phyloP scores from a whole-genome alignment of 306 rosid species.

The Sophora flavescens region DNA sequence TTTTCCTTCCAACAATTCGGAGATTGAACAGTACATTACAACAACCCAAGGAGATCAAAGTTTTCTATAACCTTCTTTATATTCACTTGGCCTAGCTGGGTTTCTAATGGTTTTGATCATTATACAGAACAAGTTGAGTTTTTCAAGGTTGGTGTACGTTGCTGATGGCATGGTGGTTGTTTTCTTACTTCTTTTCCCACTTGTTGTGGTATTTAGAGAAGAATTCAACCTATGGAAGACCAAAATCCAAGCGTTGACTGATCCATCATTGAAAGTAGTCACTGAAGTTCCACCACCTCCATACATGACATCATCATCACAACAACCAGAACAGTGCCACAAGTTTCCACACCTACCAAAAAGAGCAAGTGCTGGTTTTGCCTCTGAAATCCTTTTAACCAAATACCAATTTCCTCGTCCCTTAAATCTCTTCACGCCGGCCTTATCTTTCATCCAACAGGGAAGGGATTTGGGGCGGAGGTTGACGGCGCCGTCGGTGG shows the following conservation, averaged over 20 bases:
- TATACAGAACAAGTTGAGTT: constrained; percentile 50
- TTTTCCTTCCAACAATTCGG: constrained; percentile 62
- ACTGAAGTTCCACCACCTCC: constrained; percentile 40
- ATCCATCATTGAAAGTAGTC: constrained; percentile 41
- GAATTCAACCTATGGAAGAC: constrained; percentile 49
- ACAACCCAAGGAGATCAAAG: constrained; percentile 51
- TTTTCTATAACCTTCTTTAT: constrained; percentile 62
- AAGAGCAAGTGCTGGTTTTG: constrained; percentile 59
- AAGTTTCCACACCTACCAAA: background rate
- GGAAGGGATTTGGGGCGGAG: too few species aligned
- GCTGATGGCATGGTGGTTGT: constrained; percentile 53
- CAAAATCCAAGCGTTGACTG: constrained; percentile 18
- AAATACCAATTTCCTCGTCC: constrained; percentile 77
- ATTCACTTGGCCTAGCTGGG: constrained; percentile 67
- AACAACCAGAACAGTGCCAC: background rate
- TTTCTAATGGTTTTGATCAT: constrained; percentile 68
- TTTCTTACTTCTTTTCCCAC: constrained; percentile 60
- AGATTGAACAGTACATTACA: constrained; percentile 28
- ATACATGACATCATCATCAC: background rate
- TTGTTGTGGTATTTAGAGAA: constrained; percentile 56
- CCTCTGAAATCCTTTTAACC: constrained; percentile 61
- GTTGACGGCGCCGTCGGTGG: too few species aligned
- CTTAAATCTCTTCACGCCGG: too few species aligned
- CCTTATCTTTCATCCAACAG: too few species aligned
- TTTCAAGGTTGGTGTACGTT: constrained; percentile 48